phyloP scores from a whole-genome alignment of 2,329 filamentous ascomycete genomes.

The Chaetomium olivaceum region DNA sequence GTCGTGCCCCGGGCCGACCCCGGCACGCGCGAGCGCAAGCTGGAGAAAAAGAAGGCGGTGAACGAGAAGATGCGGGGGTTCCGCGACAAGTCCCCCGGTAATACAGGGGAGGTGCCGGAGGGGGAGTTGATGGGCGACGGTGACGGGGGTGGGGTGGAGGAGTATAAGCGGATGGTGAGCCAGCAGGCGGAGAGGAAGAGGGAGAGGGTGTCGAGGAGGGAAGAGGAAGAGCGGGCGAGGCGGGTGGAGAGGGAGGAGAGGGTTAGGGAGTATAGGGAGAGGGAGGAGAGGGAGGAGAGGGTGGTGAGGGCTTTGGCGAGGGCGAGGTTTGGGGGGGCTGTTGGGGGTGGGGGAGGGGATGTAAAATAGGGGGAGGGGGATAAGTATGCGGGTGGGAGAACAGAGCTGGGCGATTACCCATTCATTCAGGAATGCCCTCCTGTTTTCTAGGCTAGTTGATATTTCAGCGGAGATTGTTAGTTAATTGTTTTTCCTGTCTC shows the following conservation, averaged over 20 bases:
- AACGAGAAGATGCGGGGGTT: conserved; percentile 75
- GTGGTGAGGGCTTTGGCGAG: conserved; percentile 78
- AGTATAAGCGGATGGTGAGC: conserved; percentile 68
- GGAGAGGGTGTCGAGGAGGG: conserved; percentile 77
- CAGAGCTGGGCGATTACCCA: no score
- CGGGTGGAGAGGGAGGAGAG: conserved; percentile 79
- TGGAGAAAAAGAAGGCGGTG: conserved; percentile 79
- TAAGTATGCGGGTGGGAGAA: background rate
- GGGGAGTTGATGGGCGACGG: conserved; percentile 77
- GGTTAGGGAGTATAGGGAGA: conserved; percentile 66
- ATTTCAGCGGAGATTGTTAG: background rate
- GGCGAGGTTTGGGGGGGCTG: conserved; percentile 65
- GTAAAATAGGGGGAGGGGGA: no score
- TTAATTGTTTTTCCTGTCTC: background rate
- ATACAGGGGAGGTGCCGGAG: conserved; percentile 66
- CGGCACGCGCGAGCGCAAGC: conserved; percentile 75
- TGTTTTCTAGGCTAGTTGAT: background rate
- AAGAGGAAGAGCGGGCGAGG: conserved; percentile 75
- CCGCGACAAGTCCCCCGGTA: conserved; percentile 60
- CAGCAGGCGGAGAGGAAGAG: conserved; percentile 72
- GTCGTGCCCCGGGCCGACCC: conserved; percentile 72
- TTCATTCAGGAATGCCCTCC: background rate
- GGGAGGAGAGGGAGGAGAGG: conserved; percentile 82
- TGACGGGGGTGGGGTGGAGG: conserved; percentile 62
- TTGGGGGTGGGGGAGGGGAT: background rate